Evolutionary conservation across 192 early-diverging fungal genomes (phyloP).

Genomic region (Podila clonocystis): DNA sequence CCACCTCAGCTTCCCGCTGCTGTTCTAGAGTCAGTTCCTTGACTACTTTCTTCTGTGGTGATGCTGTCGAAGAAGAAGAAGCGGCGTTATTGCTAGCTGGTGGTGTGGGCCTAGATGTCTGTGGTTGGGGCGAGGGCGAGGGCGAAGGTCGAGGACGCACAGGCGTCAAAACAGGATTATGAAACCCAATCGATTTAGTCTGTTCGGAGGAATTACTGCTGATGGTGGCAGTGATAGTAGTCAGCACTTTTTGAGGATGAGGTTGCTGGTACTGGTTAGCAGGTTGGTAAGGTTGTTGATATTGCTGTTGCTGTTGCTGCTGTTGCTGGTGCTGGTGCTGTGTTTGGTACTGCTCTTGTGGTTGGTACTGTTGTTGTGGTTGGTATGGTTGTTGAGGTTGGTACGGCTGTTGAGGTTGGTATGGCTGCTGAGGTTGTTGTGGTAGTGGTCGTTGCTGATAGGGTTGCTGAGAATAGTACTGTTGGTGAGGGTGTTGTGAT

Average conservation of each 20-base stretch:
- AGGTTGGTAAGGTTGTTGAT: not conserved
- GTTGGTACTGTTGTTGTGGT: not conserved
- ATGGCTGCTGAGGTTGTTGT: not conserved
- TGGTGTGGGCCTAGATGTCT: not conserved
- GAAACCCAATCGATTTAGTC: not conserved
- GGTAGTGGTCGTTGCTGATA: too few species aligned
- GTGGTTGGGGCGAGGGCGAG: not conserved
- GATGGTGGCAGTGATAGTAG: not conserved
- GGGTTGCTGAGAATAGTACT: not conserved
- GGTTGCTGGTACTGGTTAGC: not conserved
- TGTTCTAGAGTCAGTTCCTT: conserved; percentile 27
- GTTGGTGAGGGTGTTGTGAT: not conserved
- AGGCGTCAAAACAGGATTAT: not conserved
- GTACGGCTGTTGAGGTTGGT: not conserved
- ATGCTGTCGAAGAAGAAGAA: not conserved
- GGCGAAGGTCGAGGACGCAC: not conserved
- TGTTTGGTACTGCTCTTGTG: not conserved
- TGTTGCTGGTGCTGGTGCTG: not conserved
- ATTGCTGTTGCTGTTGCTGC: not conserved
- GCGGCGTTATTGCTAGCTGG: not conserved
- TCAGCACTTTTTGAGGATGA: not conserved
- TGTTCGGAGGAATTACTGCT: not conserved
- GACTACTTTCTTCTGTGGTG: not conserved
- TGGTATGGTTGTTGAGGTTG: not conserved
- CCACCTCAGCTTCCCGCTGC: conserved; percentile 55